These are phyloP conservation scores for Cyclospora cayetanensis DNA, from an alignment of 169 alveolate species.

Conservation along the genomic window DNA sequence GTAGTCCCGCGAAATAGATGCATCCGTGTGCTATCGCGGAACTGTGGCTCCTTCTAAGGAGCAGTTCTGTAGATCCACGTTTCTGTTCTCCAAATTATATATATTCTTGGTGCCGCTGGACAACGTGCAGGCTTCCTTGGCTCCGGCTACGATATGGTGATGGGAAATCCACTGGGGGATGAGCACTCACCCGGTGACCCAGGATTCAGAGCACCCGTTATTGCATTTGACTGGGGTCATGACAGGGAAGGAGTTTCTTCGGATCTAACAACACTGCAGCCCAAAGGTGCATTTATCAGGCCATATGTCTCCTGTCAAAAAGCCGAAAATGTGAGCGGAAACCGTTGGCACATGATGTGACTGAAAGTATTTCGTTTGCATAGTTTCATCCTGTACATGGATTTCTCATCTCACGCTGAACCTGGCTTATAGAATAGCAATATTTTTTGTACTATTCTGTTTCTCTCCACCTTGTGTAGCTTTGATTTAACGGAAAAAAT, in stretches of 20 bases:
- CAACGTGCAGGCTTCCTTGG: constrained; percentile 50
- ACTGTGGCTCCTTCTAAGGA: background rate
- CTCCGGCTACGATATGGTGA: constrained; percentile 57
- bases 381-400: no score
- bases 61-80: background rate
- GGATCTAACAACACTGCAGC: constrained; percentile 80
- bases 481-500: no score
- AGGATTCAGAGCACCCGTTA: constrained; percentile 52
- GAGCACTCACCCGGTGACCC: constrained; percentile 69
- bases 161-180: constrained; percentile 72
- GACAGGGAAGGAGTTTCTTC: constrained; percentile 76
- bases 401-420: no score
- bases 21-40: background rate
- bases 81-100: background rate
- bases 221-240: constrained; percentile 71
- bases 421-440: no score
- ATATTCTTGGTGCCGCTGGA: background rate
- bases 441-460: no score
- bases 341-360: no score
- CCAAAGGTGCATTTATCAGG: constrained; percentile 84
- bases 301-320: constrained; percentile 85
- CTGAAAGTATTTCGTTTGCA: no score
- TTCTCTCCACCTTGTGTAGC: no score
- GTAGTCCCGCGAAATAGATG: background rate
- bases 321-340: constrained; percentile 80